phyloP scores from a whole-genome alignment of 2,329 filamentous ascomycete species.

The Diaporthe batatas region DNA sequence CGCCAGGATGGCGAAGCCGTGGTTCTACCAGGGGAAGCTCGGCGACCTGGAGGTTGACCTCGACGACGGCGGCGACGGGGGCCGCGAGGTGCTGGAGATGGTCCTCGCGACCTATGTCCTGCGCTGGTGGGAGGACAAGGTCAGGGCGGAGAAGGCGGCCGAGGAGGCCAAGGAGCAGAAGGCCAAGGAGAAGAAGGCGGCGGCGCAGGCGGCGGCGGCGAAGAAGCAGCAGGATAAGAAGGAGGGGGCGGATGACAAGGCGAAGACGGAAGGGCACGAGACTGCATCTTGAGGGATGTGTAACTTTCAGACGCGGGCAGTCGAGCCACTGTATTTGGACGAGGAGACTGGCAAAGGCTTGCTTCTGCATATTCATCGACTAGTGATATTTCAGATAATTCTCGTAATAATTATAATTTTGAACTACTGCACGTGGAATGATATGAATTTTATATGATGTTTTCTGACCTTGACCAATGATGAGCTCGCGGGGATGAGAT shows the following conservation, averaged over 20 bases:
- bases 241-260: constrained; percentile 11
- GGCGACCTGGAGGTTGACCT: constrained; percentile 40
- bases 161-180: constrained; percentile 33
- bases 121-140: constrained; percentile 39
- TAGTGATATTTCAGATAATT: background rate
- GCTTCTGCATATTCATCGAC: background rate
- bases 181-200: constrained; percentile 35
- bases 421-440: too few species aligned
- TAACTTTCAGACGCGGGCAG: fast-evolving
- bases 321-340: too few species aligned
- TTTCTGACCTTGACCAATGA: too few species aligned
- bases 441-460: too few species aligned
- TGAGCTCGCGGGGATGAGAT: too few species aligned
- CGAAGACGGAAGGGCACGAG: background rate
- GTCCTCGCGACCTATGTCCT: constrained; percentile 38
- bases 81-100: constrained; percentile 39
- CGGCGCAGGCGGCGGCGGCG: constrained; percentile 10
- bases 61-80: constrained; percentile 35
- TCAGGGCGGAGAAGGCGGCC: constrained; percentile 29
- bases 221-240: constrained; percentile 25
- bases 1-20: constrained; percentile 33
- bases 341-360: too few species aligned
- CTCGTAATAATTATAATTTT: background rate
- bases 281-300: background rate
- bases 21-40: constrained; percentile 41